phyloP scores from a whole-genome alignment of 169 alveolate genomes.

The Plasmodium gaboni region DNA sequence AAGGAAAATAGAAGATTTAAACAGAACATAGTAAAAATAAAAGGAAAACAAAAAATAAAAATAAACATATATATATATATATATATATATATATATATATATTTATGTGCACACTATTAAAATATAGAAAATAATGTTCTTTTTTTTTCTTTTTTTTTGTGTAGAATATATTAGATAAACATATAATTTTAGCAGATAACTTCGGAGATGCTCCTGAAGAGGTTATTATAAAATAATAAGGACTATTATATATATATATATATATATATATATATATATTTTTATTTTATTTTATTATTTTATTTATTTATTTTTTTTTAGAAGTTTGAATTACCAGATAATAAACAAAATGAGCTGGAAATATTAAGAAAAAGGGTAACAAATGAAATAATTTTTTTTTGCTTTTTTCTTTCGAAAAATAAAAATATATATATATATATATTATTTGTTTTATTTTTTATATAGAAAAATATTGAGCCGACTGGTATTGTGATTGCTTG shows the following conservation, averaged over 20 bases:
- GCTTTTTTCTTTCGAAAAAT: background rate
- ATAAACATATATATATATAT: too few species aligned
- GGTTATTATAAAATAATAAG: slow-evolving; percentile 18
- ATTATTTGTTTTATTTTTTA: slow-evolving; percentile 8
- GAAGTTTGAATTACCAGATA: slow-evolving; percentile 42
- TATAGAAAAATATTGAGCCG: slow-evolving; percentile 43
- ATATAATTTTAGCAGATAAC: slow-evolving; percentile 4
- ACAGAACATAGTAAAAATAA: slow-evolving; percentile 41
- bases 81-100: too few species aligned
- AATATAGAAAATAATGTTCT: background rate
- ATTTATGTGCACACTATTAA: too few species aligned
- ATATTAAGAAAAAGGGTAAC: slow-evolving; percentile 39
- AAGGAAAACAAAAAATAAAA: too few species aligned
- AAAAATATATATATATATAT: background rate
- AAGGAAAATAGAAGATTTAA: slow-evolving; percentile 64
- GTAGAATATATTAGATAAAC: slow-evolving; percentile 43
- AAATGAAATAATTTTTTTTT: background rate
- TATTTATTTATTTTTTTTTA: slow-evolving; percentile 1
- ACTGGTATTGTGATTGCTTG: slow-evolving; percentile 61
- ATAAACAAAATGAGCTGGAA: slow-evolving; percentile 34
- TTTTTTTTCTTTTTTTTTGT: background rate
- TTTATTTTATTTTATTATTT: background rate
- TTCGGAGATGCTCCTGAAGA: slow-evolving; percentile 12
- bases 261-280: slow-evolving; percentile 1
- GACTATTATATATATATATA: background rate